Percentiles rank a stretch among this genome's conserved stretches.
Conservation (phyloP, 2,329 filamentous ascomycete species). For the Geosmithia flava region DNA sequence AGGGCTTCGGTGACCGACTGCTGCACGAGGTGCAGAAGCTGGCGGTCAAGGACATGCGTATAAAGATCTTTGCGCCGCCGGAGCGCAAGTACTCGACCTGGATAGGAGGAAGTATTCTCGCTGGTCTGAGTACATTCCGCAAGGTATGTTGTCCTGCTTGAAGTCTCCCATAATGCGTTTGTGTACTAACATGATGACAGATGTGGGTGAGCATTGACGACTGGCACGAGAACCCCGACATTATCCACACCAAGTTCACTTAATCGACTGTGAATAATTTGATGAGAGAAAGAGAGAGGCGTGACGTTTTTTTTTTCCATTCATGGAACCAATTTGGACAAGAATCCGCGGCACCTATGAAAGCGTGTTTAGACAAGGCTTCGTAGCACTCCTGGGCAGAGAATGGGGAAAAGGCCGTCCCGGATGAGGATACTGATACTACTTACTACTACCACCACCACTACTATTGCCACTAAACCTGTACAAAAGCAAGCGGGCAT, state of each 20-base stretch:
- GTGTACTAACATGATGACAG: conserved; percentile 29
- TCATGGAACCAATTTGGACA: no score
- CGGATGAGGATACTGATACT: neutral
- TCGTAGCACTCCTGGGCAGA: neutral
- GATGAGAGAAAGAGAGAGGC: neutral
- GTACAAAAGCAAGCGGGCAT: conserved; percentile 1
- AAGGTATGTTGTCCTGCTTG: conserved; percentile 54
- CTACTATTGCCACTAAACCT: neutral
- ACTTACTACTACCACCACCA: neutral
- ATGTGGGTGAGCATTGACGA: conserved; percentile 99
- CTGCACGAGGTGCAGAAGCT: conserved; percentile 85
- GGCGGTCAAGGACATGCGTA: conserved; percentile 97
- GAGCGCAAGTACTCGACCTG: conserved; percentile 98
- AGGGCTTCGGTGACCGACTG: conserved; percentile 88
- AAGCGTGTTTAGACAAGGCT: neutral
- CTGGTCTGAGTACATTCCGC: conserved; percentile 92
- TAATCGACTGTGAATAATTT: conserved; percentile 24
- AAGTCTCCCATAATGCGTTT: neutral
- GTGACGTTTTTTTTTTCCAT: no score
- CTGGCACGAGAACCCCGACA: conserved; percentile 99
- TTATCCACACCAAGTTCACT: conserved; percentile 96
- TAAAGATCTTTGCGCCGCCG: conserved; percentile 96
- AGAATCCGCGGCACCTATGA: neutral
- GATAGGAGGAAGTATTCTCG: conserved; percentile 96
- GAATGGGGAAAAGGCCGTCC: neutral